Base-by-base conservation (phyloP, 148 eudicot species). In the Nepenthes gracilis region DNA sequence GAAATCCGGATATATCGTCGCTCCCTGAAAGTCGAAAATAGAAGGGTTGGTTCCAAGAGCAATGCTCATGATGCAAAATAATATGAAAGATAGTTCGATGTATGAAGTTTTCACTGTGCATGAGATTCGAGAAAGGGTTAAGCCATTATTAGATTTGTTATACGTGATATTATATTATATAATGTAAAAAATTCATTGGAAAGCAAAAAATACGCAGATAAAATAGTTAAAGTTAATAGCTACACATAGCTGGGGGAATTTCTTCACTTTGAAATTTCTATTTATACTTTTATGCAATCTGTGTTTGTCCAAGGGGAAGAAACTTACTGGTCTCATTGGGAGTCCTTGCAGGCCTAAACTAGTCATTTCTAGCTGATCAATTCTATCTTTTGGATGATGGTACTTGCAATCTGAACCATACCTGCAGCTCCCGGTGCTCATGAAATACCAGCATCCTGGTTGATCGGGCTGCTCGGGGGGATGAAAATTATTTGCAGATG, bases 251-350 rank as follows among this genome's bases (percentile, higher is more conserved):
- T 23, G 0, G 23, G 23, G 23, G 23, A 23, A 23, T 23, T 23
- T 40, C 53, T 5, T 49, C 4, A 11, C 15, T 5, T 10, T 6
- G 53, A n/a, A 49, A 49, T 49, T 49, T 49, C 45, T 5, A 5
- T 40, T 23, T 50, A 6, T 47, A 36, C 15, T 12, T n/a, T 12
- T 2, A 2, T 36, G 9, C 12, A 1, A n/a, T 47, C 9, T 36
- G 9, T 5, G 1, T n/a, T 12, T 64, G n/a, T 6, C 33, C 12
- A 23, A 57, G 45, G 36, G 61, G 36, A 2, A 15, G 2, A 2
- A 62, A 75, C 81, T 78, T 79, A 88, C 96, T 66, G 96, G 92
- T 69, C 92, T 77, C 54, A 88, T 38, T 36, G 96, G 96, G 15
- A 88, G 89, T 54, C 92, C 92, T 61, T 81, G 80, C 53, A 89